Conservation (phyloP, 345 rosid genomes). For the Physaria fendleri region DNA sequence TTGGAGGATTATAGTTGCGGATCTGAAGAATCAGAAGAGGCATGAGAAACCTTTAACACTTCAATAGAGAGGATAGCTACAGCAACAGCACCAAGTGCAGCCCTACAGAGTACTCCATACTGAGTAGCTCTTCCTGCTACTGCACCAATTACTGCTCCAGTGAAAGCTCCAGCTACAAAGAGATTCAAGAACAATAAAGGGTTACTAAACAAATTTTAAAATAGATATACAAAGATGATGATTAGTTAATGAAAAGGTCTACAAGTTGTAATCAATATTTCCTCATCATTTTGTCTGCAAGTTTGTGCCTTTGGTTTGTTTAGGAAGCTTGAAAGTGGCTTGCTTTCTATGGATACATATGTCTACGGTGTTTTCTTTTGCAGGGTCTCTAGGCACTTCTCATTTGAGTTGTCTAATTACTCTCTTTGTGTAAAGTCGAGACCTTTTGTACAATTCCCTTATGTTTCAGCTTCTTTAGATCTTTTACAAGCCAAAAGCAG, state of each 20-base stretch:
- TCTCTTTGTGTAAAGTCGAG: constrained; percentile 5
- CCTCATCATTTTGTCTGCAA: background rate
- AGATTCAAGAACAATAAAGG: too few species aligned
- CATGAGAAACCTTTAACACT: constrained; percentile 72
- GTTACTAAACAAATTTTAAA: too few species aligned
- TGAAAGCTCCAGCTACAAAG: constrained; percentile 63
- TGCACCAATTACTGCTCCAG: constrained; percentile 69
- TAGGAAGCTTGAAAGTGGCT: background rate
- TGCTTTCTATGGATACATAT: constrained; percentile 1
- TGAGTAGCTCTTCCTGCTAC: constrained; percentile 69
- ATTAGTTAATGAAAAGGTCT: too few species aligned
- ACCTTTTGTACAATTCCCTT: constrained; percentile 14
- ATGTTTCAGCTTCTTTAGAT: constrained; percentile 8
- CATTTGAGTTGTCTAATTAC: constrained; percentile 13
- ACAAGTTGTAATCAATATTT: constrained; percentile 15
- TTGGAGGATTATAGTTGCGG: background rate
- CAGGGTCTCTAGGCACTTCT: constrained; percentile 36
- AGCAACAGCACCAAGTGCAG: constrained; percentile 63
- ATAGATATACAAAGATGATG: too few species aligned
- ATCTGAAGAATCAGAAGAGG: constrained; percentile 25
- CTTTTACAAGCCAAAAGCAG: background rate
- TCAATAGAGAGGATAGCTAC: constrained; percentile 73
- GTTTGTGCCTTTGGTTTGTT: background rate
- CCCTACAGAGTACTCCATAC: constrained; percentile 64
- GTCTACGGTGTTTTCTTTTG: constrained; percentile 12